Conservation (phyloP, 2,329 filamentous ascomycete species). For the Calonectria ilicicola region DNA sequence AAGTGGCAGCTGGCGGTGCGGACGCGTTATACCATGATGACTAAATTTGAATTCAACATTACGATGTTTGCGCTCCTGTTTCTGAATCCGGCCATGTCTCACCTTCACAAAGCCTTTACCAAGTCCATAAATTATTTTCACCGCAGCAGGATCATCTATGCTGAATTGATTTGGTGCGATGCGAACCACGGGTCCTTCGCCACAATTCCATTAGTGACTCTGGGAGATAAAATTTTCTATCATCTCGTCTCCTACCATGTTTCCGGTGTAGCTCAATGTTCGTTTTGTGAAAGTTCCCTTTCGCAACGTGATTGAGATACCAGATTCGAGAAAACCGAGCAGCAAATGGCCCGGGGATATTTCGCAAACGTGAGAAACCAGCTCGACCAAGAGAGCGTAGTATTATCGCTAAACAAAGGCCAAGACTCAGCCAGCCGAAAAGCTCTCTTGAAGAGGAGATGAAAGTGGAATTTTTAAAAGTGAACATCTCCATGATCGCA, state of each 20-base stretch:
- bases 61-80: background rate
- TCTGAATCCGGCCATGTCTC: no score
- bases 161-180: conserved; percentile 20
- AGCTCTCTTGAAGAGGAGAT: background rate
- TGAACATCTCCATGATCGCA: no score
- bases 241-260: no score
- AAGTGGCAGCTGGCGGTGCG: background rate
- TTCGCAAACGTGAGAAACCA: background rate
- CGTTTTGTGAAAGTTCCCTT: background rate
- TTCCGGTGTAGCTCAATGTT: background rate
- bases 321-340: conserved; percentile 1
- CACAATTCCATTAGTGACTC: background rate
- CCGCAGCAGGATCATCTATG: conserved; percentile 11
- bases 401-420: background rate
- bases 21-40: conserved; percentile 17
- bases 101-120: conserved; percentile 7
- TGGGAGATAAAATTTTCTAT: no score
- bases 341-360: background rate
- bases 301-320: background rate
- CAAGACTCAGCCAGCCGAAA: background rate
- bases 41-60: background rate
- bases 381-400: background rate
- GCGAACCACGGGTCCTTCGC: conserved; percentile 7
- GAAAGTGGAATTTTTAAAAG: no score
- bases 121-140: conserved; percentile 12